Percentiles rank a stretch among this genome's conserved stretches.
Evolutionary conservation across 495 filamentous ascomycete species (phyloP).

Genomic region (Viridothelium virens): DNA sequence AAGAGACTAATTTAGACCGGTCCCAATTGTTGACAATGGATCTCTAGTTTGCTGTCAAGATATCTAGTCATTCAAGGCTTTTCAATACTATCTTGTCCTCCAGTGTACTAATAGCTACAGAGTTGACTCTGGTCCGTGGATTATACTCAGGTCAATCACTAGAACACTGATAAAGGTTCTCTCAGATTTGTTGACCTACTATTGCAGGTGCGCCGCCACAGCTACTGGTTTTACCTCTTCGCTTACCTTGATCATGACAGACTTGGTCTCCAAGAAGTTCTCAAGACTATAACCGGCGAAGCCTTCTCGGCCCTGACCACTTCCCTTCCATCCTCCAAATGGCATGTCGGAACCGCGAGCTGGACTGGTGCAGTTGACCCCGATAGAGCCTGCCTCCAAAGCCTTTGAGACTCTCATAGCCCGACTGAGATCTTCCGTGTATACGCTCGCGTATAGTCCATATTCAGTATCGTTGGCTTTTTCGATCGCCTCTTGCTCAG

Average conservation of each 20-base stretch:
- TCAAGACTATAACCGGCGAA: conserved; percentile 25
- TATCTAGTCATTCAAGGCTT: too few species aligned
- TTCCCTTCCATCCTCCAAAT: conserved; percentile 32
- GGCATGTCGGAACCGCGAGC: conserved; percentile 25
- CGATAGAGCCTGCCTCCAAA: conserved; percentile 26
- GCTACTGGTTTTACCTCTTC: background rate
- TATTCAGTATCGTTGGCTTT: conserved; percentile 29
- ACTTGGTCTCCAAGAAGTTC: conserved; percentile 30
- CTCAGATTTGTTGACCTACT: background rate
- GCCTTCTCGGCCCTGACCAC: conserved; percentile 27
- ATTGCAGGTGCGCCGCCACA: background rate
- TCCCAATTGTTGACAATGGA: too few species aligned
- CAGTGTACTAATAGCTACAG: too few species aligned
- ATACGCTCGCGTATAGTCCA: conserved; percentile 37
- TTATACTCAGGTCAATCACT: too few species aligned
- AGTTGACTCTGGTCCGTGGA: too few species aligned
- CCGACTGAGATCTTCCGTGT: conserved; percentile 28
- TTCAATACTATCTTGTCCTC: too few species aligned
- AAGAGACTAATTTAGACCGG: too few species aligned
- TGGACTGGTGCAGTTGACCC: conserved; percentile 31
- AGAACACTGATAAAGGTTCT: too few species aligned
- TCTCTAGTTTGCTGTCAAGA: too few species aligned
- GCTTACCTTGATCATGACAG: conserved; percentile 24
- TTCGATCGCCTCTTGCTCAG: conserved; percentile 30
- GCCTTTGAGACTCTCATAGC: conserved; percentile 30